Evolutionary conservation across 78 protist species (phyloP).

Genomic region (Dictyostelium firmibasis): DNA sequence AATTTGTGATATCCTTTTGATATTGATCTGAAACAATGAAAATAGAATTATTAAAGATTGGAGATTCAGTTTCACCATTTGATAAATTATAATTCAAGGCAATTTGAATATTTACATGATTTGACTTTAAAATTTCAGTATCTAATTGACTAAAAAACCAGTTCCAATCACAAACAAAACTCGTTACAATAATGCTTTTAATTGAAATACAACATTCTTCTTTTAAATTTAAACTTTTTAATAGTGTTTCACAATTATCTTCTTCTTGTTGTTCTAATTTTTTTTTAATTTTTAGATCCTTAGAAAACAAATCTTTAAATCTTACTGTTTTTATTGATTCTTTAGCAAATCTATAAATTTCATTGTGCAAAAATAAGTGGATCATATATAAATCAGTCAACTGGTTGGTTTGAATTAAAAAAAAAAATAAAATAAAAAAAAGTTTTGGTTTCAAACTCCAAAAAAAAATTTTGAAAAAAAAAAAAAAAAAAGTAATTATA

Average conservation of each 20-base stretch:
- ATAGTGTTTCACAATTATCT: neutral
- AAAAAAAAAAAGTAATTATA: neutral
- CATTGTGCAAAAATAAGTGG: neutral
- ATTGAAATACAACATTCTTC: neutral
- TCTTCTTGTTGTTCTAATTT: neutral
- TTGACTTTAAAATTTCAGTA: neutral
- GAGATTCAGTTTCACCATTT: neutral
- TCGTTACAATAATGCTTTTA: neutral
- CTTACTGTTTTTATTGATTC: neutral
- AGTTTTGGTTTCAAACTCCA: too few relatives aligned
- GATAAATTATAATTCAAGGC: neutral
- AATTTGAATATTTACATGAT: neutral
- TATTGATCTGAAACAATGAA: neutral
- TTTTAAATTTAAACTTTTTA: neutral
- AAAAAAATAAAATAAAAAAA: neutral
- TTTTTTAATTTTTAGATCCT: neutral
- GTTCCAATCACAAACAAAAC: constrained; percentile 40
- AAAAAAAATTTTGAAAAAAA: neutral
- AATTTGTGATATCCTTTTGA: neutral
- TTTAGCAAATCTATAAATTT: neutral
- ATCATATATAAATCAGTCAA: neutral
- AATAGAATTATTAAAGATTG: neutral
- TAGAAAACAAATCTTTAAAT: neutral
- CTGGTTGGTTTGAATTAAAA: too few relatives aligned
- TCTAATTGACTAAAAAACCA: constrained; percentile 11